Percentiles rank a stretch among this genome's conserved stretches.
phyloP scores from a whole-genome alignment of 257 asterid species.

The Knoxia roxburghii region DNA sequence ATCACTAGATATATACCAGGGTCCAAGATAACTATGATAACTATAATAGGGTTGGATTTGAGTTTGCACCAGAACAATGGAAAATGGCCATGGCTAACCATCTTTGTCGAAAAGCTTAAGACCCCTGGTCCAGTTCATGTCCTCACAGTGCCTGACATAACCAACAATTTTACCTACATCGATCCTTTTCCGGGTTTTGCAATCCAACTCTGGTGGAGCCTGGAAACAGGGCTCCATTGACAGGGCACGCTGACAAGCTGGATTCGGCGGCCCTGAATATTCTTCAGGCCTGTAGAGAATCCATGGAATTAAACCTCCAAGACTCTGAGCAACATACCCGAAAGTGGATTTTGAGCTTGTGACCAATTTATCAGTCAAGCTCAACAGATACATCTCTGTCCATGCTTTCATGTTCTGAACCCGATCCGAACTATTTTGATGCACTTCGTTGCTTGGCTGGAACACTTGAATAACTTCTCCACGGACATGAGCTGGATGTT shows the following conservation, averaged over 20 bases:
- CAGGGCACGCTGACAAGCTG: constrained; percentile 42
- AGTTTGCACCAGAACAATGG: too few species aligned
- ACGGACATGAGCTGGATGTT: constrained; percentile 39
- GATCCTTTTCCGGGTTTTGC: constrained; percentile 31
- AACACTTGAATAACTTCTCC: constrained; percentile 45
- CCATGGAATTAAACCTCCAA: constrained; percentile 84
- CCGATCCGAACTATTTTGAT: constrained; percentile 45
- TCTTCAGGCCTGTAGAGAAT: constrained; percentile 56
- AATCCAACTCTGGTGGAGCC: constrained; percentile 52
- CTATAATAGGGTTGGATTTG: too few species aligned
- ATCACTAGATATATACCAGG: too few species aligned
- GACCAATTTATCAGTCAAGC: constrained; percentile 61
- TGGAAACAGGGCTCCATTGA: constrained; percentile 79
- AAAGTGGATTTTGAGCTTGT: constrained; percentile 78
- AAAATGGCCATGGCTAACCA: too few species aligned
- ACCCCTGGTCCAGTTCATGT: constrained; percentile 52
- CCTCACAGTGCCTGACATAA: constrained; percentile 66
- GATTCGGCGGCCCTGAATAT: constrained; percentile 30
- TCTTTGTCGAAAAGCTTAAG: constrained; percentile 42
- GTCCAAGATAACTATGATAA: too few species aligned
- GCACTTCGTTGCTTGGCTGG: constrained; percentile 63
- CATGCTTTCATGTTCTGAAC: constrained; percentile 53
- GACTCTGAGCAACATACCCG: constrained; percentile 83
- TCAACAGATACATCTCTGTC: constrained; percentile 73
- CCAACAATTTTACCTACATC: constrained; percentile 50